phyloP scores from a whole-genome alignment of 73 alveolate species.

The Tetrahymena malaccensis region DNA sequence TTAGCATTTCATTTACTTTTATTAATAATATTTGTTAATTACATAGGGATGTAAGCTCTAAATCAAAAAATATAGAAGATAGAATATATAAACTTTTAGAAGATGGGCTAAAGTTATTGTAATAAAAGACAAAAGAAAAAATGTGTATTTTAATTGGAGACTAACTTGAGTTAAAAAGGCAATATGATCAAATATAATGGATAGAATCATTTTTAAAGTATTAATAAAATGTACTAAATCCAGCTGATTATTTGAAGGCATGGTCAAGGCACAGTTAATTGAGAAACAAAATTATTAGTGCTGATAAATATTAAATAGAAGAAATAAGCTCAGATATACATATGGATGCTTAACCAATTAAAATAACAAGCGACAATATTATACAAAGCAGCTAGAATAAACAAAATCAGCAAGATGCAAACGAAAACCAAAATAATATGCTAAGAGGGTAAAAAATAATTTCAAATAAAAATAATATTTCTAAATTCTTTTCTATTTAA shows the following conservation, averaged over 20 bases:
- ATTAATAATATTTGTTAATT: not conserved
- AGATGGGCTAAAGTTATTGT: constrained; percentile 33
- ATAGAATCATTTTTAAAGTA: constrained; percentile 46
- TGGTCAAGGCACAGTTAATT: constrained; percentile 43
- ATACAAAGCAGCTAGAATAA: not conserved
- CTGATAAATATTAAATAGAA: constrained; percentile 6
- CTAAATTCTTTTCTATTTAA: not conserved
- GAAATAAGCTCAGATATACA: constrained; percentile 38
- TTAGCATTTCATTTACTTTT: no score
- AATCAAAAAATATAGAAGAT: constrained; percentile 16
- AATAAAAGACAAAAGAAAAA: constrained; percentile 34
- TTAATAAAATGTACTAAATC: constrained; percentile 31
- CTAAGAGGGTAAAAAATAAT: not conserved
- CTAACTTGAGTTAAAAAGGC: constrained; percentile 33
- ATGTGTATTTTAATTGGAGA: constrained; percentile 31
- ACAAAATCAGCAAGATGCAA: not conserved
- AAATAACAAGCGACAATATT: not conserved
- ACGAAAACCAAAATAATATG: not conserved
- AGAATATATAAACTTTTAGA: constrained; percentile 35
- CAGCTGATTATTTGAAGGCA: constrained; percentile 38
- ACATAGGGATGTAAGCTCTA: constrained; percentile 12
- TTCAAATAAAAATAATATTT: not conserved
- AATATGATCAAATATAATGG: constrained; percentile 43
- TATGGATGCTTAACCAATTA: constrained; percentile 24
- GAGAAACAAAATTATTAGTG: constrained; percentile 27